A percentile compares a stretch with the other conserved stretches of the same genome.
phyloP scores from a whole-genome alignment of 2,329 filamentous ascomycete genomes.

The Nemania sp. region DNA sequence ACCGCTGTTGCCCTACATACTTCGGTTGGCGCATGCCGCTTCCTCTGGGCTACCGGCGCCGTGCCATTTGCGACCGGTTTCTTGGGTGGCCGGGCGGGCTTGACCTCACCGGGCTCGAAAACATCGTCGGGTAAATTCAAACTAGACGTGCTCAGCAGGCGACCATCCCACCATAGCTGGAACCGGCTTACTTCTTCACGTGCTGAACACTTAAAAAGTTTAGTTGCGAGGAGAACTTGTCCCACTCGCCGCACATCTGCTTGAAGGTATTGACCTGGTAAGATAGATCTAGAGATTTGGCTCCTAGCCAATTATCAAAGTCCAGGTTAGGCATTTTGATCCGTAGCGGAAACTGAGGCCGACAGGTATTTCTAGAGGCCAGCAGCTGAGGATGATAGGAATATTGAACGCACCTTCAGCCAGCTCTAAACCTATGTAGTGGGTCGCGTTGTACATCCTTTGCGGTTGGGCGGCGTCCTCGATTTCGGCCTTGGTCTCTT shows the following conservation, averaged over 20 bases:
- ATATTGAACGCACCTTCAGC: slow-evolving; percentile 63
- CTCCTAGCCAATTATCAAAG: slow-evolving; percentile 52
- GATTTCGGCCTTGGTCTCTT: slow-evolving; percentile 23
- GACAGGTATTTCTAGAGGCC: background rate
- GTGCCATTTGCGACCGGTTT: slow-evolving; percentile 48
- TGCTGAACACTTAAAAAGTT: slow-evolving; percentile 82
- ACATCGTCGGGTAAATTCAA: slow-evolving; percentile 88
- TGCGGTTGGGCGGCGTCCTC: slow-evolving; percentile 35
- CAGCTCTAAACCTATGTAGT: slow-evolving; percentile 89
- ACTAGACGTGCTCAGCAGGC: slow-evolving; percentile 51
- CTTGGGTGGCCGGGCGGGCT: slow-evolving; percentile 61
- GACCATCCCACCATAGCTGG: slow-evolving; percentile 7
- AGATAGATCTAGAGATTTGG: slow-evolving; percentile 75
- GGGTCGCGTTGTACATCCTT: slow-evolving; percentile 82
- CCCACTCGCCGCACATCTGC: slow-evolving; percentile 74
- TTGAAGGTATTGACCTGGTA: slow-evolving; percentile 87
- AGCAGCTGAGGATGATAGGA: background rate
- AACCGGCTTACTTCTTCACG: slow-evolving; percentile 74
- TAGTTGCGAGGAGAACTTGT: slow-evolving; percentile 72
- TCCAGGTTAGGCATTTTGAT: slow-evolving; percentile 32
- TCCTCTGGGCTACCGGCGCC: slow-evolving; percentile 44
- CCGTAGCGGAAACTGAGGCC: slow-evolving; percentile 22
- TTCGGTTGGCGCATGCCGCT: slow-evolving; percentile 50
- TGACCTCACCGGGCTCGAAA: slow-evolving; percentile 78
- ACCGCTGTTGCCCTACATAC: slow-evolving; percentile 37